Evolutionary conservation across 2,329 filamentous ascomycete species (phyloP), one percentile per base, ranked within the genome.

Genomic region (Myotisia sp.): DNA sequence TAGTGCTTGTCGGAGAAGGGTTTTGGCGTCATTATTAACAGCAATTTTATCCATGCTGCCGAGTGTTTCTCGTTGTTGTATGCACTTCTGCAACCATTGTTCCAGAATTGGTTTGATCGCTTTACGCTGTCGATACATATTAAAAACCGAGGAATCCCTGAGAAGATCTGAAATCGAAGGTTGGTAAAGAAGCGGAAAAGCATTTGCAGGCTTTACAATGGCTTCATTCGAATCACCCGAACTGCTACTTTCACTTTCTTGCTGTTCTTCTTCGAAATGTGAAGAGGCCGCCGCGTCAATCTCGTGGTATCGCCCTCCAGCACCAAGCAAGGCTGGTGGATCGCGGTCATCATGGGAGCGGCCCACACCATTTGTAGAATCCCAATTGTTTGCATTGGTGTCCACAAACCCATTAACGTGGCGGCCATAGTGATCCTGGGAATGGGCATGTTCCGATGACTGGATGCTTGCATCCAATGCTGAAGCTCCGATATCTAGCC

Each of bases 1-100:
- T 27, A 75, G 59, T 0, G 64, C 66, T 41, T 68, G 60, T 23
- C 60, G 63, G 29, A 74, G 51, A 13, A 77, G 55, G 6, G 63
- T 64, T 9, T 51, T 48, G 19, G 59, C 59, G 45, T 77, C 69
- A 33, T 64, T 61, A 13, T 60, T 58, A 6, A 53, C 41, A n/a
- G 73, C 67, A 35, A 61, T 52, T 8, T 50, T 42, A 37, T 62
- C 54, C 44, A 65, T 56, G 17, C 54, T 47, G 20, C 48, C 42
- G 20, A 51, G 44, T 33, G 61, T 51, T 34, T 50, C 51, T 20
- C 48, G 41, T 37, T 59, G 51, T 32, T 53, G 47, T 18, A 24
- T 27, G 36, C 63, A 58, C 32, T 54, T 53, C 37, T 63, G 58
- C 32, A 62, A 57, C 69, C 68, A 71, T 39, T 52, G 55, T 18